phyloP scores from a whole-genome alignment of 2,329 filamentous ascomycete genomes.

The Colletotrichum australisinense region DNA sequence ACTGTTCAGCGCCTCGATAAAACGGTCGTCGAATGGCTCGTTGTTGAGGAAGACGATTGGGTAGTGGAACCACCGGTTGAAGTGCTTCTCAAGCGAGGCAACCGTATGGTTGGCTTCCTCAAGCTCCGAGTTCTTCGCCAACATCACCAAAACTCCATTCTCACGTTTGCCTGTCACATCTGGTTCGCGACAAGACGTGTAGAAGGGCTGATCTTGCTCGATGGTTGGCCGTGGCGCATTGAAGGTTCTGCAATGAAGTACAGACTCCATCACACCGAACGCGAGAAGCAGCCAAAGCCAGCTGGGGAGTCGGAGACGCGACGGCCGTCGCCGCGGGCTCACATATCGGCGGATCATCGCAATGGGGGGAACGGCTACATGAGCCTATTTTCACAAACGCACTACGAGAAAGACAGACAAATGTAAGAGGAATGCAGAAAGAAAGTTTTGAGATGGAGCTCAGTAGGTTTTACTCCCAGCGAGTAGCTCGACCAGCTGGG shows the following conservation, averaged over 20 bases:
- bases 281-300: constrained; percentile 28
- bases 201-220: constrained; percentile 28
- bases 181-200: constrained; percentile 25
- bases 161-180: constrained; percentile 44
- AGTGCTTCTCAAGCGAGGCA: constrained; percentile 54
- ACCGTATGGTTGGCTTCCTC: constrained; percentile 52
- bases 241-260: neutral
- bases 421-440: neutral
- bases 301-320: constrained; percentile 2
- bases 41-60: constrained; percentile 60
- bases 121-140: constrained; percentile 57
- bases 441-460: neutral
- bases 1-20: constrained; percentile 51
- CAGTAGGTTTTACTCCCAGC: neutral
- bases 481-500: neutral
- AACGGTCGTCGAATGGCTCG: constrained; percentile 52
- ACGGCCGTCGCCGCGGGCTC: constrained; percentile 8
- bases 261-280: neutral
- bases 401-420: neutral
- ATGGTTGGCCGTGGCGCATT: neutral
- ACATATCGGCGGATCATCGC: constrained; percentile 30
- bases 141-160: constrained; percentile 58
- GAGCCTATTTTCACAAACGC: neutral
- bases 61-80: constrained; percentile 60
- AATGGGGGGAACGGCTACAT: neutral